phyloP scores from a whole-genome alignment of 2,329 filamentous ascomycete species.

The Cadophora sp. region DNA sequence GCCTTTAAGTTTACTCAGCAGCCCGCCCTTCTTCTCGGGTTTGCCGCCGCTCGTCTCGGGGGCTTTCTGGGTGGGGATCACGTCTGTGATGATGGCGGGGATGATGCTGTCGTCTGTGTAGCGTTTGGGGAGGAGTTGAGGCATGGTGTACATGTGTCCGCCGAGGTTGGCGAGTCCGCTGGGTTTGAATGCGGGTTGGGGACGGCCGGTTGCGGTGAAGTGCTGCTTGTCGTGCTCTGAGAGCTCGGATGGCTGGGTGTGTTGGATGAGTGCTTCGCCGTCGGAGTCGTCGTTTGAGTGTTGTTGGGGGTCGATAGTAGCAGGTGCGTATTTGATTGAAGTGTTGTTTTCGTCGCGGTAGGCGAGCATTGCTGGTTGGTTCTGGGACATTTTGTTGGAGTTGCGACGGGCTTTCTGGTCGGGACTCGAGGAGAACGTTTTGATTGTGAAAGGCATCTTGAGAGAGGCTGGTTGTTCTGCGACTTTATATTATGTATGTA shows the following conservation, averaged over 20 bases:
- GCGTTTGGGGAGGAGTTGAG: conserved; percentile 37
- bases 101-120: conserved; percentile 45
- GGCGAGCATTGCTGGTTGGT: conserved; percentile 26
- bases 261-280: conserved; percentile 36
- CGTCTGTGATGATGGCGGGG: conserved; percentile 40
- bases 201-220: conserved; percentile 42
- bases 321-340: conserved; percentile 25
- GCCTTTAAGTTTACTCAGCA: conserved; percentile 26
- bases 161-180: conserved; percentile 25
- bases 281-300: conserved; percentile 38
- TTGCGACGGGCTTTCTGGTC: conserved; percentile 10
- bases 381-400: conserved; percentile 17
- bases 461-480: not conserved
- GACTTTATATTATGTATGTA: not conserved
- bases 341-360: conserved; percentile 33
- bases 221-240: conserved; percentile 27
- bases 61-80: conserved; percentile 16
- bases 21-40: conserved; percentile 14
- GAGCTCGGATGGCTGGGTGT: conserved; percentile 1
- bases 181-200: conserved; percentile 34
- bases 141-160: conserved; percentile 34
- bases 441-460: not conserved
- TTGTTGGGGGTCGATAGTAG: not conserved
- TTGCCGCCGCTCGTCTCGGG: not conserved
- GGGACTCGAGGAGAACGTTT: not conserved